Conservation (phyloP, 768 basidiomycete species). For the Pholiota microspora region DNA sequence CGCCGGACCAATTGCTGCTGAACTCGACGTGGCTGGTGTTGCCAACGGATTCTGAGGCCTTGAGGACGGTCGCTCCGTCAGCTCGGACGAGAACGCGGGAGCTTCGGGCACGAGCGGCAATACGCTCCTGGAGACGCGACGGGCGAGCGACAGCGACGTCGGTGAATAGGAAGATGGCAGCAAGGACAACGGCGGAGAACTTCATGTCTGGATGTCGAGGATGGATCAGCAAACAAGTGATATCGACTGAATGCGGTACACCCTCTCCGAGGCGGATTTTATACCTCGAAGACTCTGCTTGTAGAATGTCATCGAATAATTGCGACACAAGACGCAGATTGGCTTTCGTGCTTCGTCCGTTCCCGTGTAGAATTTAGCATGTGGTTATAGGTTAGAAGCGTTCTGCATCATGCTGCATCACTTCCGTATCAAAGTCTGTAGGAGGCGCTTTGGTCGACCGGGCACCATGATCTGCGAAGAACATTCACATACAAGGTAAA, state of each 20-base stretch:
- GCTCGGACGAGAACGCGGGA: conserved; percentile 11
- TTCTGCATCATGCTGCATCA: not conserved
- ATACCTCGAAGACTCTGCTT: not conserved
- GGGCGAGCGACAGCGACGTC: conserved; percentile 15
- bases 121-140: conserved; percentile 16
- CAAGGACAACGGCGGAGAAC: conserved; percentile 12
- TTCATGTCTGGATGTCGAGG: conserved; percentile 4
- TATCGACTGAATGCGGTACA: not conserved
- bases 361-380: conserved; percentile 1
- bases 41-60: not conserved
- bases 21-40: conserved; percentile 16
- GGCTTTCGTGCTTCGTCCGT: not conserved
- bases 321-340: not conserved
- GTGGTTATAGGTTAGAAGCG: conserved; percentile 4
- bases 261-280: not conserved
- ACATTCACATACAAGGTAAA: not conserved
- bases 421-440: not conserved
- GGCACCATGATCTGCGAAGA: not conserved
- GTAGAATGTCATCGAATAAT: conserved; percentile 1
- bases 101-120: conserved; percentile 11
- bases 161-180: conserved; percentile 16
- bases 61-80: conserved; percentile 7
- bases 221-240: not conserved
- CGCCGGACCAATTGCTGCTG: conserved; percentile 20
- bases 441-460: not conserved